Conservation (phyloP, 768 basidiomycete genomes). For the Termitomyces sp. region DNA sequence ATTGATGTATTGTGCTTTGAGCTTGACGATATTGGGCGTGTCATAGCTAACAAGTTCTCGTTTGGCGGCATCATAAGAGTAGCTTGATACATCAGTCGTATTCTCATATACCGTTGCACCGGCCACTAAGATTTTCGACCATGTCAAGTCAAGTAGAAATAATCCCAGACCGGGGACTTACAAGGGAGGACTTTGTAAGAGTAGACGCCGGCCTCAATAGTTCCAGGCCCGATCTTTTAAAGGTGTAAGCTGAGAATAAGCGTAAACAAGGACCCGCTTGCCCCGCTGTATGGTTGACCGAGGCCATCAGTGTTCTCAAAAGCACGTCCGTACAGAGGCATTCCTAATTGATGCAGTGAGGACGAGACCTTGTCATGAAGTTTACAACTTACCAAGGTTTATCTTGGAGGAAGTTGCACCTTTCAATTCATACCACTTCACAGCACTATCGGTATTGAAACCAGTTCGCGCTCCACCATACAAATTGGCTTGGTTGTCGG, state of each 20-base stretch:
- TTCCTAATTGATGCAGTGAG: slow-evolving; percentile 34
- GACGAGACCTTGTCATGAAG: not conserved
- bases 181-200: slow-evolving; percentile 71
- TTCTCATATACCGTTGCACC: slow-evolving; percentile 64
- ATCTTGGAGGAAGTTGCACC: slow-evolving; percentile 67
- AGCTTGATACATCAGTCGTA: slow-evolving; percentile 62
- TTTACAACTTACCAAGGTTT: slow-evolving; percentile 42
- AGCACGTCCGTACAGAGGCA: slow-evolving; percentile 76
- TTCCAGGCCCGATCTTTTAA: slow-evolving; percentile 61
- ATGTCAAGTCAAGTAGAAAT: not conserved
- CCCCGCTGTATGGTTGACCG: slow-evolving; percentile 62
- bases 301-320: slow-evolving; percentile 68
- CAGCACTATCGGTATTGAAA: slow-evolving; percentile 62
- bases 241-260: not conserved
- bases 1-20: slow-evolving; percentile 66
- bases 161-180: slow-evolving; percentile 13
- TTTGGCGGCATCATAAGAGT: slow-evolving; percentile 67
- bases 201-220: slow-evolving; percentile 65
- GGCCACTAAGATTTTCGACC: slow-evolving; percentile 25
- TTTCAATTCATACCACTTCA: slow-evolving; percentile 50
- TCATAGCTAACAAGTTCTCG: slow-evolving; percentile 74
- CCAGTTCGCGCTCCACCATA: slow-evolving; percentile 59
- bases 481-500: slow-evolving; percentile 55
- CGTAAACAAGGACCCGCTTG: slow-evolving; percentile 21
- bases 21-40: slow-evolving; percentile 55